Conservation (phyloP, 2,329 filamentous ascomycete genomes). For the Fusarium camptoceras region DNA sequence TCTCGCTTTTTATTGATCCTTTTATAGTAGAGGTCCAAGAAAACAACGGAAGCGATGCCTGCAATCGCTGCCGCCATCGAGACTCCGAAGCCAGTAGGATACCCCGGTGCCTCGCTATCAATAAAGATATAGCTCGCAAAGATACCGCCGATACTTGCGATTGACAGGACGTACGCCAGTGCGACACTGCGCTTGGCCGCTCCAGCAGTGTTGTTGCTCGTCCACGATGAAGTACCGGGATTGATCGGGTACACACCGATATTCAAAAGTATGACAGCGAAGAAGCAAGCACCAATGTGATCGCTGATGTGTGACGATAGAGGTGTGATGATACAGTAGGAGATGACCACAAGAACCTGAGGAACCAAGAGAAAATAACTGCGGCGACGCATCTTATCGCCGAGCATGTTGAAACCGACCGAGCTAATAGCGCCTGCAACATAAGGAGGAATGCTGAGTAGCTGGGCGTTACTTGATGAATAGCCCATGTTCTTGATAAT, state of each 20-base stretch:
- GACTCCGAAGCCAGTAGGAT: background rate
- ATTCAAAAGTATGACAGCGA: background rate
- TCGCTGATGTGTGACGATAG: background rate
- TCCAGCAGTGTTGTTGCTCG: background rate
- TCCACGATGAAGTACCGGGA: background rate
- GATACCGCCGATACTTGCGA: background rate
- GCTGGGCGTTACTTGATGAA: background rate
- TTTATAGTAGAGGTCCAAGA: background rate
- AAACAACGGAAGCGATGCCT: background rate
- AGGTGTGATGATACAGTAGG: background rate
- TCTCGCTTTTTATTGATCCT: background rate
- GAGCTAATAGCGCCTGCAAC: background rate
- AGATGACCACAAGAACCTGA: background rate
- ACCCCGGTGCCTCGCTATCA: background rate
- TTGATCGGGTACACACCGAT: background rate
- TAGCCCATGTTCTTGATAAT: background rate
- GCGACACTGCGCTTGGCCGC: background rate
- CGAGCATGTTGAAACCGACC: background rate
- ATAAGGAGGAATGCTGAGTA: background rate
- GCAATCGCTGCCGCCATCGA: background rate
- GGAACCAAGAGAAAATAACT: background rate
- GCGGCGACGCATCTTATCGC: background rate
- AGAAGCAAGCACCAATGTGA: background rate
- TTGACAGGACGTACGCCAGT: background rate
- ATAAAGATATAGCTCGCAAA: background rate